Conservation (phyloP, 352 stramenopile genomes). For the Globisporangium emineosum region DNA sequence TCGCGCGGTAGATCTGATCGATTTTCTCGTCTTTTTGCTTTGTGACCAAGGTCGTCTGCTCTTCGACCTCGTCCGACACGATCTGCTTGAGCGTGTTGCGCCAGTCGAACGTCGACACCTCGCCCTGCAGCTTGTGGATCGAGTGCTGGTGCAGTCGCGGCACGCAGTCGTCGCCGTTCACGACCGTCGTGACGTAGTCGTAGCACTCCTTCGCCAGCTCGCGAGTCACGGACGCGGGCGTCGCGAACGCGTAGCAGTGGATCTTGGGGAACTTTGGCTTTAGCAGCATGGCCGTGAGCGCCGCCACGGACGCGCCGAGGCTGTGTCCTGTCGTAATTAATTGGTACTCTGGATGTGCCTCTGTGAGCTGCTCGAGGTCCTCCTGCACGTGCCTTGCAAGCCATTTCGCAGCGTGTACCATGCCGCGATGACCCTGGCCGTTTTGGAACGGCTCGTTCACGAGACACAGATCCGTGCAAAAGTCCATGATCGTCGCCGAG, state of each 20-base stretch:
- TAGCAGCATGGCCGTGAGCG: conserved; percentile 59
- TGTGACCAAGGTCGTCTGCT: conserved; percentile 46
- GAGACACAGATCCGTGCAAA: conserved; percentile 79
- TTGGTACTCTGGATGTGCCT: conserved; percentile 48
- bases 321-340: conserved; percentile 70
- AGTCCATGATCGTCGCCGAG: conserved; percentile 75
- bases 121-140: conserved; percentile 54
- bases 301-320: conserved; percentile 64
- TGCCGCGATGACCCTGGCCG: conserved; percentile 77
- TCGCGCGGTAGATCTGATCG: conserved; percentile 35
- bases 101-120: conserved; percentile 74
- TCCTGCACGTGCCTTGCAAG: conserved; percentile 53
- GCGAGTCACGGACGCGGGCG: conserved; percentile 63
- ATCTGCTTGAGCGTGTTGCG: conserved; percentile 45
- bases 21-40: conserved; percentile 51
- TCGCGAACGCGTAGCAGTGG: conserved; percentile 68
- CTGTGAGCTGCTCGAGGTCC: conserved; percentile 40
- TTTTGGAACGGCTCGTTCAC: conserved; percentile 67
- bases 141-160: conserved; percentile 77
- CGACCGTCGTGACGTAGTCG: conserved; percentile 63
- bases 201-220: conserved; percentile 51
- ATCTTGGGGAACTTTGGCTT: conserved; percentile 38
- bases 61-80: conserved; percentile 52
- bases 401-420: conserved; percentile 73
- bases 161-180: conserved; percentile 83